These are phyloP conservation scores for Leishmania amazonensis DNA, from an alignment of 208 protist species.

Conservation along the genomic window DNA sequence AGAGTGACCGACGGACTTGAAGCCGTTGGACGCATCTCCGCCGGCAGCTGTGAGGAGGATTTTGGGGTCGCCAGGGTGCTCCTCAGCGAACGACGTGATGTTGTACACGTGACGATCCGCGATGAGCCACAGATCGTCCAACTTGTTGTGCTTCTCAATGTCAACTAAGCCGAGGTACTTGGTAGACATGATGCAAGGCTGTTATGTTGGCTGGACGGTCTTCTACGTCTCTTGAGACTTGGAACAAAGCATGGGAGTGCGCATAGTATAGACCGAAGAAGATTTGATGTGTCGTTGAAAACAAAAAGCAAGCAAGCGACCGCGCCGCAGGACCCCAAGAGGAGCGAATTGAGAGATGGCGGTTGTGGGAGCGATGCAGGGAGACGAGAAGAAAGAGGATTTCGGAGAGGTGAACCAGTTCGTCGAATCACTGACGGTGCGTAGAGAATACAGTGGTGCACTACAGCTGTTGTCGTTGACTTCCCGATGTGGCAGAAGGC, in stretches of 20 bases:
- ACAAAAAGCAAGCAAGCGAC: background rate
- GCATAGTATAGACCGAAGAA: background rate
- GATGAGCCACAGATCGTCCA: conserved; percentile 78
- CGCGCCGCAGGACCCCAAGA: background rate
- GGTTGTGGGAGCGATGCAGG: background rate
- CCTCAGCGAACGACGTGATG: conserved; percentile 75
- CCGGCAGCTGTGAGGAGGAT: conserved; percentile 75
- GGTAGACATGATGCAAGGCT: conserved; percentile 13
- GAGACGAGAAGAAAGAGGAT: background rate
- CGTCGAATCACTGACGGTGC: background rate
- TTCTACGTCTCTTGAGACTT: background rate
- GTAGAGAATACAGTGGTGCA: background rate
- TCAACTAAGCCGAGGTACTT: conserved; percentile 54
- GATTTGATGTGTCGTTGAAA: background rate
- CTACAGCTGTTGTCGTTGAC: conserved; percentile 1
- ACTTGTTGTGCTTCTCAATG: conserved; percentile 60
- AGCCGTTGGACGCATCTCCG: conserved; percentile 77
- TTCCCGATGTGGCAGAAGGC: background rate
- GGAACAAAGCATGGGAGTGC: background rate
- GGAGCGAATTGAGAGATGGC: background rate
- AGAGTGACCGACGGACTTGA: conserved; percentile 81
- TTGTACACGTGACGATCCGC: conserved; percentile 84
- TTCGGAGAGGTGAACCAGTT: background rate
- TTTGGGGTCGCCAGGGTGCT: conserved; percentile 84
- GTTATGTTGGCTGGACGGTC: background rate